Conservation (phyloP, 768 basidiomycete species). For the Boletus bicolor region DNA sequence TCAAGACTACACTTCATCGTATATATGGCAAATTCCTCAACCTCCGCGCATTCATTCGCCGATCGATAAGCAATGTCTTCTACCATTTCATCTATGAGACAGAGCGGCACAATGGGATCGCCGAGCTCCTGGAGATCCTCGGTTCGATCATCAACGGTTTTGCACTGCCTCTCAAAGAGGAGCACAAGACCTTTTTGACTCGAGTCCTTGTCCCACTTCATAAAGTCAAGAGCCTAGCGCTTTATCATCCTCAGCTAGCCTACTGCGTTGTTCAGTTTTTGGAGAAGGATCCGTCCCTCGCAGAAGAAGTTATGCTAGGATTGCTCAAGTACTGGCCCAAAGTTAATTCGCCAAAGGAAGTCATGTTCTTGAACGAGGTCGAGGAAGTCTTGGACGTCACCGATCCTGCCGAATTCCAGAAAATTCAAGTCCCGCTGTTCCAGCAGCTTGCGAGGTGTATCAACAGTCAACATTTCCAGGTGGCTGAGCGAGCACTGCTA, state of each 20-base stretch:
- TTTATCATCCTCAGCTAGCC: conserved; percentile 98
- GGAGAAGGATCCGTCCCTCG: conserved; percentile 90
- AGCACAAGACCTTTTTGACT: conserved; percentile 97
- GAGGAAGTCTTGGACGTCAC: conserved; percentile 99
- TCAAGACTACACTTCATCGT: conserved; percentile 97
- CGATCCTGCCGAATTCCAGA: conserved; percentile 93
- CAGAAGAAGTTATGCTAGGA: conserved; percentile 94
- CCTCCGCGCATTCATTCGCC: conserved; percentile 95
- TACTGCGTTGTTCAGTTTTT: conserved; percentile 99
- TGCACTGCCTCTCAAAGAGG: conserved; percentile 95
- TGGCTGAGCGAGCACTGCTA: conserved; percentile 92
- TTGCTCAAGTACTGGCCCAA: conserved; percentile 99
- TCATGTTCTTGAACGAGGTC: conserved; percentile 99
- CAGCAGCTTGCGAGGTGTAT: conserved; percentile 94
- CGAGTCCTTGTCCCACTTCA: conserved; percentile 93
- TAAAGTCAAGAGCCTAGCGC: conserved; percentile 95
- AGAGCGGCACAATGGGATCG: conserved; percentile 98
- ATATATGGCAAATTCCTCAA: conserved; percentile 99
- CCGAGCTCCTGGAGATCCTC: conserved; percentile 94
- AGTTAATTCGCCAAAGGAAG: conserved; percentile 98
- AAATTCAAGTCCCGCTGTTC: conserved; percentile 91
- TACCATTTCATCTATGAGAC: conserved; percentile 99
- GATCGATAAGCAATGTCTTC: conserved; percentile 99
- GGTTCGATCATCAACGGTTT: conserved; percentile 99
- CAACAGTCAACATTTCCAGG: conserved; percentile 99